A percentile compares a stretch with the other conserved stretches of the same genome.
Conservation (phyloP, 1,284 basidiomycete genomes). For the Pseudozyma thailandica region DNA sequence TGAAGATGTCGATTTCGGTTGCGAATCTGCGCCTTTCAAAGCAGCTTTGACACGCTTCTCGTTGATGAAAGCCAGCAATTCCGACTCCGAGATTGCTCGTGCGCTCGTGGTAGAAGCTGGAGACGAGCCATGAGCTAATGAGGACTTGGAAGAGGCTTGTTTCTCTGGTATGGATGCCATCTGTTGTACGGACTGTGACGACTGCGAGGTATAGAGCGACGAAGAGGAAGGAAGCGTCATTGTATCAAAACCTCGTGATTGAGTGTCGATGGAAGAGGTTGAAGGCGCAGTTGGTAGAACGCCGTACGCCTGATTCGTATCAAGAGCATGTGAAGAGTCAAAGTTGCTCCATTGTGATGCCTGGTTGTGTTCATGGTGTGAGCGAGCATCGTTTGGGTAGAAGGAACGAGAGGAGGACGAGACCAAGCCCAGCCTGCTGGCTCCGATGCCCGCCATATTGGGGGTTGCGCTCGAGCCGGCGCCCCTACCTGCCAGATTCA, state of each 20-base stretch:
- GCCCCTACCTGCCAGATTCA: constrained; percentile 2
- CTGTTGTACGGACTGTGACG: constrained; percentile 22
- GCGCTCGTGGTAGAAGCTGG: constrained; percentile 4
- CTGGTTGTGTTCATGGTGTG: constrained; percentile 10
- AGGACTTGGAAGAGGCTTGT: background rate
- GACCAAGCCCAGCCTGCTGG: constrained; percentile 13
- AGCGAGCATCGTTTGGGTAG: constrained; percentile 5
- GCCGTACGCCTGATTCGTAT: constrained; percentile 11
- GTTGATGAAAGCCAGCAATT: constrained; percentile 48
- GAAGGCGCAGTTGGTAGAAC: constrained; percentile 15
- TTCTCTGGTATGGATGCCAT: constrained; percentile 1
- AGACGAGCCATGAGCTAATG: constrained; percentile 5
- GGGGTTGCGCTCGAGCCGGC: constrained; percentile 10
- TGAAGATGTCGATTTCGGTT: background rate
- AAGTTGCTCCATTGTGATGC: constrained; percentile 13
- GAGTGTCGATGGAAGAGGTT: constrained; percentile 19
- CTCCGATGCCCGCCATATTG: constrained; percentile 38
- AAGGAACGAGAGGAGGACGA: constrained; percentile 20
- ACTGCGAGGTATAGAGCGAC: constrained; percentile 15
- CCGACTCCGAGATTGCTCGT: constrained; percentile 40
- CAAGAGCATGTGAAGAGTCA: constrained; percentile 17
- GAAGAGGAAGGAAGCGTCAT: constrained; percentile 18
- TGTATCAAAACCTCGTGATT: constrained; percentile 17
- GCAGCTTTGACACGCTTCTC: constrained; percentile 30
- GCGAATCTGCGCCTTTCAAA: background rate